phyloP scores from a whole-genome alignment of 495 filamentous ascomycete species.

The Penicillium verhagenii region DNA sequence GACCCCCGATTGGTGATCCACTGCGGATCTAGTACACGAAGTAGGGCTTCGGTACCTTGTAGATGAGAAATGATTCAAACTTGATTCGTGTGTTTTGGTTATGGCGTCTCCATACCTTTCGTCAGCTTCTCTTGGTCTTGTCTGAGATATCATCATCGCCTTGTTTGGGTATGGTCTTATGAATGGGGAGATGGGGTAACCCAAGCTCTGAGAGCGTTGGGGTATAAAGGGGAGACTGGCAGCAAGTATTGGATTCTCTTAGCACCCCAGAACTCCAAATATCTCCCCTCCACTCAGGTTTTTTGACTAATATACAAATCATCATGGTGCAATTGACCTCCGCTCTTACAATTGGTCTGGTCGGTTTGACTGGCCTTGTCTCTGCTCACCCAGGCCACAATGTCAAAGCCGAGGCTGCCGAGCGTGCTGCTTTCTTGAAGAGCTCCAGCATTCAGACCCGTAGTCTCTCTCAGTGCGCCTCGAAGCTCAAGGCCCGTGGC shows the following conservation, averaged over 20 bases:
- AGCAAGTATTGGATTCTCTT: neutral
- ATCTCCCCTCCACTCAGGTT: neutral
- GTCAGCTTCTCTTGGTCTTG: neutral
- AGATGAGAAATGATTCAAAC: neutral
- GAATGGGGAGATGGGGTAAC: neutral
- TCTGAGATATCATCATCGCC: neutral
- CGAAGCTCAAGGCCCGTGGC: conserved; percentile 50
- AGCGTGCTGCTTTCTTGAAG: conserved; percentile 44
- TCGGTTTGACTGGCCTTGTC: conserved; percentile 16
- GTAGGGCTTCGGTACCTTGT: neutral
- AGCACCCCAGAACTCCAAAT: neutral
- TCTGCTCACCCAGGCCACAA: conserved; percentile 52
- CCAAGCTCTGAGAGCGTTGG: neutral
- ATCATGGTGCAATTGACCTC: conserved; percentile 22
- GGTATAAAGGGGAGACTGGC: neutral
- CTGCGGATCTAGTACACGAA: neutral
- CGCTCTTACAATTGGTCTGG: conserved; percentile 14
- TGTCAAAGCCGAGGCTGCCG: conserved; percentile 41
- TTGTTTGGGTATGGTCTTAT: neutral
- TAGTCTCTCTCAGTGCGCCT: conserved; percentile 47
- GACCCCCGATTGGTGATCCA: neutral
- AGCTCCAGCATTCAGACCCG: conserved; percentile 30
- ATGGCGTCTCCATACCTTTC: conserved; percentile 1
- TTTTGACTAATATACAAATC: neutral
- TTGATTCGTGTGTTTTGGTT: neutral